phyloP scores from a whole-genome alignment of 495 filamentous ascomycete genomes.

The Trichoderma asperelloides region DNA sequence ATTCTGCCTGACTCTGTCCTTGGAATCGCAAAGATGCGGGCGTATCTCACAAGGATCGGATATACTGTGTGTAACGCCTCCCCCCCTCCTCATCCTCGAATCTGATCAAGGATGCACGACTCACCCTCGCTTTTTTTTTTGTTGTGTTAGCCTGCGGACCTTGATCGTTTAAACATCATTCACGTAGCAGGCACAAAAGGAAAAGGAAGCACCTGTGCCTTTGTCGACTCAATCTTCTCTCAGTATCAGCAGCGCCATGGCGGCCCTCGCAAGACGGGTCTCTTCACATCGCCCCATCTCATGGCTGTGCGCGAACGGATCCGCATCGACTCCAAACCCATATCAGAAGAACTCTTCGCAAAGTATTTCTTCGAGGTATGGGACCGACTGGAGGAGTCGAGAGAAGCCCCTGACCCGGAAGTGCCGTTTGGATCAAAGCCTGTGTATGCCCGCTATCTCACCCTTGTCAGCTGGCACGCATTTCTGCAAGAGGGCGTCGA shows the following conservation, averaged over 20 bases:
- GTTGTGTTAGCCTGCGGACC: slow-evolving; percentile 38
- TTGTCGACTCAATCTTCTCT: slow-evolving; percentile 47
- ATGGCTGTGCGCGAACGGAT: slow-evolving; percentile 85
- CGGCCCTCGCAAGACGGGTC: slow-evolving; percentile 52
- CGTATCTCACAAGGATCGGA: slow-evolving; percentile 67
- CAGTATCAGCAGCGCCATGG: slow-evolving; percentile 25
- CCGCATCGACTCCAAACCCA: slow-evolving; percentile 64
- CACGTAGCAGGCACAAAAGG: slow-evolving; percentile 92
- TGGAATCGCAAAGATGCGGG: slow-evolving; percentile 60
- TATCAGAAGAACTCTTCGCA: slow-evolving; percentile 69
- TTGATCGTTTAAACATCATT: slow-evolving; percentile 64
- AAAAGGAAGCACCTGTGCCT: slow-evolving; percentile 75
- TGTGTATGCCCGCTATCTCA: slow-evolving; percentile 84
- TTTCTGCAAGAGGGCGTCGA: slow-evolving; percentile 76
- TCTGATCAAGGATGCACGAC: neutral
- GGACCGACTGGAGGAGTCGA: slow-evolving; percentile 53
- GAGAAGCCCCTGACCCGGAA: slow-evolving; percentile 19
- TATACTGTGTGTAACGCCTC: slow-evolving; percentile 52
- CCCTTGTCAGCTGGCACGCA: slow-evolving; percentile 80
- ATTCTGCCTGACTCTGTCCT: slow-evolving; percentile 56
- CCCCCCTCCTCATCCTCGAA: slow-evolving; percentile 28
- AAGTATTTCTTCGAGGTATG: slow-evolving; percentile 84
- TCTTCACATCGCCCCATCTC: slow-evolving; percentile 85
- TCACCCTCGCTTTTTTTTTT: neutral
- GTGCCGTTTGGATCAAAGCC: slow-evolving; percentile 48